Conservation (phyloP, 2,329 filamentous ascomycete genomes). For the Trichocomaceae sp. region DNA sequence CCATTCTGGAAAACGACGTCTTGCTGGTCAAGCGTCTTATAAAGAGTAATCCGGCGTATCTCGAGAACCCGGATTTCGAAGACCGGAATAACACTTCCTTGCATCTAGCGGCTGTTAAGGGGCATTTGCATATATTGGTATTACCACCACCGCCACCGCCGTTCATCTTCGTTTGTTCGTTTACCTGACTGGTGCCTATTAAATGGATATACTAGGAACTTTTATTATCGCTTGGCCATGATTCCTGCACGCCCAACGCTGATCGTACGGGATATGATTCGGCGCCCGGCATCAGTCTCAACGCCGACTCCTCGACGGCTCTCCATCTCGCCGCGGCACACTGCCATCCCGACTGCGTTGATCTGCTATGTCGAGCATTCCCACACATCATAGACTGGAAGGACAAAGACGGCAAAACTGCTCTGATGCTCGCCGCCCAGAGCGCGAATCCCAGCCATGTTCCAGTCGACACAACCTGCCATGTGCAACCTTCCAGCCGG, state of each 20-base stretch:
- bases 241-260: conserved; percentile 43
- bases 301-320: conserved; percentile 72
- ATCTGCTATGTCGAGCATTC: conserved; percentile 60
- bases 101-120: conserved; percentile 70
- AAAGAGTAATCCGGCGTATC: conserved; percentile 59
- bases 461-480: conserved; percentile 11
- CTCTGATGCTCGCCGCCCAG: conserved; percentile 38
- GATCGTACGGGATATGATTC: conserved; percentile 23
- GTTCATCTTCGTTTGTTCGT: not conserved
- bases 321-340: conserved; percentile 68
- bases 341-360: conserved; percentile 67
- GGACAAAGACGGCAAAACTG: conserved; percentile 58
- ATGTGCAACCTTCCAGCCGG: conserved; percentile 14
- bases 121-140: conserved; percentile 60
- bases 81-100: conserved; percentile 75
- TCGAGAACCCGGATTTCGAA: conserved; percentile 73
- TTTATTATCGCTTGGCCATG: conserved; percentile 68
- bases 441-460: conserved; percentile 17
- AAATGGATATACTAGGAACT: conserved; percentile 44
- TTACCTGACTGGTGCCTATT: not conserved
- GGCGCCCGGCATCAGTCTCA: conserved; percentile 58
- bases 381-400: conserved; percentile 57
- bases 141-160: not conserved
- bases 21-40: conserved; percentile 71
- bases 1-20: conserved; percentile 68